Base-by-base conservation (phyloP, 805 yeast genomes). In the Starmerella bombicola region DNA sequence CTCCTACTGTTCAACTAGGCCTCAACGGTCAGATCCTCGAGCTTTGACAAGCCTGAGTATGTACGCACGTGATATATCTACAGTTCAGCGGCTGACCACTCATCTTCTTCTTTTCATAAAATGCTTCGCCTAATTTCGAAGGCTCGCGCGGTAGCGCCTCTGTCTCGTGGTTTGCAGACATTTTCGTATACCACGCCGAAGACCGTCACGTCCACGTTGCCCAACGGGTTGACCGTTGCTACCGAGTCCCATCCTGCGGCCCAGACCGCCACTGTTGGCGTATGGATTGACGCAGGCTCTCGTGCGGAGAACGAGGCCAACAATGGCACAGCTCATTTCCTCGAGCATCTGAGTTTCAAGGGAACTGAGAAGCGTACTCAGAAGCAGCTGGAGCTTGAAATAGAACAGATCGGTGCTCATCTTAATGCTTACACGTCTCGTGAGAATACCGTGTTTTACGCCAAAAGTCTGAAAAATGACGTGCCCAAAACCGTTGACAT, bases 271-370 rank as follows among this genome's bases (percentile, higher is more conserved):
- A 91, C 98, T 2, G 95, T 91, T 12, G 98, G 97, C 2, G 88
- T 91, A 41, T 93, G 95, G 88, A 85, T 91, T 47, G 95, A 91
- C 63, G 95, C 98, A 30, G 99, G 99, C 2, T 86, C 96, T 3
- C 71, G 99, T 47, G 97, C 97, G 3, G 99, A 91, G 62, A 79
- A 76, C 54, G 68, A 68, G 34, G 75, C 81, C 55, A 70, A 70
- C 56, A 85, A 85, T 53, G 99, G 99, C 35, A 86, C 97, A 6
- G 99, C 99, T 0, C 99, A 91, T 64, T 91, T 91, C 59, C 65
- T 91, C 43, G 99, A 91, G 62, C 99, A 91, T 63, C 68, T 91
- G 56, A 93, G 97, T 8, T 91, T 91, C 68, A 91, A 91, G 60
- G 99, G 99, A 19, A 91, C 99, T 12, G 62, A 69, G 40, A 70